phyloP scores from a whole-genome alignment of 176 grass and related monocot genomes.

The Hordeum marinum region DNA sequence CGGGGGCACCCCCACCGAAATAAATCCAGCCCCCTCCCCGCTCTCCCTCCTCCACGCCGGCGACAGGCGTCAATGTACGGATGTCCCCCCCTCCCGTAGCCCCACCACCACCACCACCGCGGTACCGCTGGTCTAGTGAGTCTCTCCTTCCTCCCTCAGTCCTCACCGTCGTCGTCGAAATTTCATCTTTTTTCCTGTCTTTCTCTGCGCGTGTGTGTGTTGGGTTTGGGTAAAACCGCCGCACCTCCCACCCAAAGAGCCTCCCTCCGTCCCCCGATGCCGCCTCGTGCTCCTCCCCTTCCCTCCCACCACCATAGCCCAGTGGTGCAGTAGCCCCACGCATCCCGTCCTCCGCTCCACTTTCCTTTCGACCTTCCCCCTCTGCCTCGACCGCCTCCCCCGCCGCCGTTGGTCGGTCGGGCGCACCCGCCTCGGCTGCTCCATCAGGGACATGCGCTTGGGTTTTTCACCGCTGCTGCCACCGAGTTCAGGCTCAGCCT shows the following conservation, averaged over 20 bases:
- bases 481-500: neutral
- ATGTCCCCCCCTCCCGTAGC: conserved; percentile 31
- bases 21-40: conserved; percentile 25
- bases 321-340: too few species aligned
- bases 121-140: neutral
- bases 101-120: neutral
- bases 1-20: neutral
- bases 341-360: neutral
- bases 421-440: neutral
- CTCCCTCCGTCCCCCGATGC: neutral
- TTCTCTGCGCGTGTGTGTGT: neutral
- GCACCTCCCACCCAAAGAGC: neutral
- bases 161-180: neutral
- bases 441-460: conserved; percentile 10
- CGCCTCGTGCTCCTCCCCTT: neutral
- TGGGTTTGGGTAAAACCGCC: neutral
- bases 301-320: too few species aligned
- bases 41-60: conserved; percentile 39
- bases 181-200: neutral
- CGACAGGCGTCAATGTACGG: conserved; percentile 84
- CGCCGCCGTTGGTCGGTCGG: neutral
- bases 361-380: neutral
- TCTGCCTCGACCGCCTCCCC: neutral
- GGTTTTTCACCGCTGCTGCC: conserved; percentile 22
- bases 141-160: neutral